phyloP scores from a whole-genome alignment of 2,329 filamentous ascomycete genomes.

The Lachnellula suecica region DNA sequence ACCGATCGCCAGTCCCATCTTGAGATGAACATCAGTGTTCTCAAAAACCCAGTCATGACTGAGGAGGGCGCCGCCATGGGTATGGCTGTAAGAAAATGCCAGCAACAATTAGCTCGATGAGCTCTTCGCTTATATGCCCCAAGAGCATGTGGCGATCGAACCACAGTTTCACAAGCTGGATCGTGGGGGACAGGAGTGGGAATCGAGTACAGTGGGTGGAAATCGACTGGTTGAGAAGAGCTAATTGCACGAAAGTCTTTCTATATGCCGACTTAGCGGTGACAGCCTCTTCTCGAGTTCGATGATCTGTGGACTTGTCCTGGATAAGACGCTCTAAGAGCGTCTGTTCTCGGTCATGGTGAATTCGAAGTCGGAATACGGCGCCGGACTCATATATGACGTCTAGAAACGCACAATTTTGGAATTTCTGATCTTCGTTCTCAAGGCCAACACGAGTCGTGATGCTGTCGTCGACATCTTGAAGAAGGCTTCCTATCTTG shows the following conservation, averaged over 20 bases:
- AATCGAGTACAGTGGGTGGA: constrained; percentile 78
- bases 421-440: constrained; percentile 63
- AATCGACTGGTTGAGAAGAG: constrained; percentile 80
- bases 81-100: constrained; percentile 78
- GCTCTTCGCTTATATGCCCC: constrained; percentile 72
- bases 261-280: constrained; percentile 69
- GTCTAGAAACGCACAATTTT: constrained; percentile 82
- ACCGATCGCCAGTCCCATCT: constrained; percentile 90
- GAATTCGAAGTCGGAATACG: constrained; percentile 81
- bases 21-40: constrained; percentile 76
- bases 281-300: constrained; percentile 67
- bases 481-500: constrained; percentile 65
- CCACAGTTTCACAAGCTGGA: constrained; percentile 87
- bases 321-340: constrained; percentile 78
- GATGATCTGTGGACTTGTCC: constrained; percentile 66
- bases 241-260: constrained; percentile 68
- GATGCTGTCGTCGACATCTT: constrained; percentile 57
- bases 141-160: constrained; percentile 79
- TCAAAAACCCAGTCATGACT: constrained; percentile 75
- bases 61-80: constrained; percentile 80
- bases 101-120: constrained; percentile 80
- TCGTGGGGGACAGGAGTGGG: constrained; percentile 75
- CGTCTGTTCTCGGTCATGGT: constrained; percentile 82
- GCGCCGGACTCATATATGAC: constrained; percentile 70
- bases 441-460: constrained; percentile 77